Evolutionary conservation across 1,284 basidiomycete species (phyloP).

Genomic region (Microstroma glucosiphilum): DNA sequence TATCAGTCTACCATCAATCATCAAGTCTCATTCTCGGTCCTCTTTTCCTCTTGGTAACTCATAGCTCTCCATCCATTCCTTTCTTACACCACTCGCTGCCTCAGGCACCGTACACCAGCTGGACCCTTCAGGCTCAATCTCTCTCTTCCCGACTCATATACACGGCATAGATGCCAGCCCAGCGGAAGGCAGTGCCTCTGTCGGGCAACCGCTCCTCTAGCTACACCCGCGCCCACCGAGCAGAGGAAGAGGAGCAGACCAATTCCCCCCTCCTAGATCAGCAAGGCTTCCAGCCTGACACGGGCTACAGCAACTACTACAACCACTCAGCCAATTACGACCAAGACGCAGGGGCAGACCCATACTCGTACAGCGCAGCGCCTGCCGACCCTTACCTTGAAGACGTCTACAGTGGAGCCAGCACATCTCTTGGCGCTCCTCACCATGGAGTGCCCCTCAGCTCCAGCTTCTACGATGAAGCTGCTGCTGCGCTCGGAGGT

Average conservation of each 20-base stretch:
- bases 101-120: too few relatives aligned
- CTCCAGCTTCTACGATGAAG: conserved; percentile 41
- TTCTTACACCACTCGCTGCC: too few relatives aligned
- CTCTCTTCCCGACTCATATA: too few relatives aligned
- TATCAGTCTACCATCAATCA: too few relatives aligned
- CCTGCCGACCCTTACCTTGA: neutral
- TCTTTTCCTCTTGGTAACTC: too few relatives aligned
- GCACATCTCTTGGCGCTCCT: neutral
- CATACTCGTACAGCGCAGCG: neutral
- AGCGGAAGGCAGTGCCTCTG: neutral
- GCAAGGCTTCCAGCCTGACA: neutral
- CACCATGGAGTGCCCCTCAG: conserved; percentile 29
- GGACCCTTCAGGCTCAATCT: too few relatives aligned
- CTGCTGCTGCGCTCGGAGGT: conserved; percentile 26
- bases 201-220: neutral
- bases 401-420: neutral
- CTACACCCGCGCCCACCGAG: neutral
- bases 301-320: conserved; percentile 1
- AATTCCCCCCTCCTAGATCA: neutral
- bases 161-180: neutral
- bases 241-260: conserved; percentile 1
- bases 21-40: too few relatives aligned
- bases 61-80: too few relatives aligned
- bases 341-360: neutral
- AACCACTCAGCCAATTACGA: neutral